Evolutionary conservation across 306 rosid species (phyloP).

Genomic region (Cucurbita ficifolia): DNA sequence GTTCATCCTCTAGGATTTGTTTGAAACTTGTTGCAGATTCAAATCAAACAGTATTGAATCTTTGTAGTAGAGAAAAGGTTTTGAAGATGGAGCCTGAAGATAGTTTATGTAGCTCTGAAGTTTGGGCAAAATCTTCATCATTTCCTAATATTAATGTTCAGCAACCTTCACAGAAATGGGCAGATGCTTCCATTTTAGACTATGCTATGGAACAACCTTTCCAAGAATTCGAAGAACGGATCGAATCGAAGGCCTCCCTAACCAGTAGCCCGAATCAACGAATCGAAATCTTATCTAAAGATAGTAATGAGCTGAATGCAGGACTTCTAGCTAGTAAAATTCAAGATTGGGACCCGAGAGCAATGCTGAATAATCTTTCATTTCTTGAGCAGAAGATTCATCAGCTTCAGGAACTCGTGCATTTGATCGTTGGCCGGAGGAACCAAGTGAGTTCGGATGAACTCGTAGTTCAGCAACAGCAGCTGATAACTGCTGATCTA

Average conservation of each 20-base stretch:
- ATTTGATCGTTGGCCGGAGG: constrained; percentile 49
- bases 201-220: constrained; percentile 41
- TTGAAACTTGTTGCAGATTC: constrained; percentile 3
- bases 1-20: not conserved
- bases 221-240: constrained; percentile 32
- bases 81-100: constrained; percentile 48
- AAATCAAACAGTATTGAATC: not conserved
- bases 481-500: constrained; percentile 80
- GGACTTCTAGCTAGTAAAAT: constrained; percentile 21
- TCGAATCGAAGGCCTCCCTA: constrained; percentile 21
- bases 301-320: constrained; percentile 23
- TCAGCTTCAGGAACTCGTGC: constrained; percentile 87
- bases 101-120: constrained; percentile 30
- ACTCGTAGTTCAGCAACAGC: constrained; percentile 66
- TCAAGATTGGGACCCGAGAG: constrained; percentile 72
- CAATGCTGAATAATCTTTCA: constrained; percentile 59
- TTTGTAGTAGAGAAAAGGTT: constrained; percentile 12
- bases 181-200: constrained; percentile 32
- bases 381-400: constrained; percentile 80
- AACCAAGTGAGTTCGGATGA: constrained; percentile 54
- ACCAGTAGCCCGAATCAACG: constrained; percentile 22
- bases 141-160: constrained; percentile 24
- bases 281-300: constrained; percentile 26
- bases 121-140: constrained; percentile 42
- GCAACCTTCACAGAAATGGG: constrained; percentile 38